Evolutionary conservation across 345 rosid genomes (phyloP), one percentile per base, ranked within the genome.

Genomic region (Citropsis articulata): DNA sequence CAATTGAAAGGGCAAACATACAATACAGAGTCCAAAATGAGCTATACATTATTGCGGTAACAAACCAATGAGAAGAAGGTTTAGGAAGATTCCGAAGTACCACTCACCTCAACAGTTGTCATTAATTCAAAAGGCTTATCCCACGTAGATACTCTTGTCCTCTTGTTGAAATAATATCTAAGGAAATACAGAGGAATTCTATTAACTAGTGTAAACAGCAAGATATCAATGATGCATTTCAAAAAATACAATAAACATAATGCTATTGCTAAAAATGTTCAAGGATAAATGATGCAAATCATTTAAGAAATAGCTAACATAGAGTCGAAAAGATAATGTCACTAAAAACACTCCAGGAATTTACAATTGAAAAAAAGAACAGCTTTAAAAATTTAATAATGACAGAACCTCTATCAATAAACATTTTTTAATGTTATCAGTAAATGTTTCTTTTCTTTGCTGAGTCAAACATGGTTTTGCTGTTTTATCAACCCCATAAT

Each of bases 101-200:
- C 45, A 81, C 87, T 90, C 84, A 92, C 98, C 99, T 96, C 99
- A 86, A 85, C 84, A 56, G 88, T 89, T 19, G 98, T 92, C 98
- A 96, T 92, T 89, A 96, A 84, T 79, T 94, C 98, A 60, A 84
- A 77, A 73, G 99, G 99, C 89, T 94, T 96, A 85, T 91, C 97
- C 99, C 99, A 96, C 63, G 89, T 88, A 71, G 98, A 94, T 85
- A 80, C 86, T 73, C 87, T 88, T 63, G 95, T 89, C 87, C 78
- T 89, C 89, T 86, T 94, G 85, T 96, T 96, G 87, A 84, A 90
- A 85, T 94, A 96, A 87, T 89, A 96, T 71, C 99, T 96, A 85
- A 24, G 79, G 81, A 66, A 56, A 79, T 27, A 85, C 40, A 60
- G 40, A 65, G 14, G 30, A 65, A 36, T 66, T 27, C 48, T 10